Evolutionary conservation across 768 basidiomycete species (phyloP).

Genomic region (Boletus vinaceobasis): DNA sequence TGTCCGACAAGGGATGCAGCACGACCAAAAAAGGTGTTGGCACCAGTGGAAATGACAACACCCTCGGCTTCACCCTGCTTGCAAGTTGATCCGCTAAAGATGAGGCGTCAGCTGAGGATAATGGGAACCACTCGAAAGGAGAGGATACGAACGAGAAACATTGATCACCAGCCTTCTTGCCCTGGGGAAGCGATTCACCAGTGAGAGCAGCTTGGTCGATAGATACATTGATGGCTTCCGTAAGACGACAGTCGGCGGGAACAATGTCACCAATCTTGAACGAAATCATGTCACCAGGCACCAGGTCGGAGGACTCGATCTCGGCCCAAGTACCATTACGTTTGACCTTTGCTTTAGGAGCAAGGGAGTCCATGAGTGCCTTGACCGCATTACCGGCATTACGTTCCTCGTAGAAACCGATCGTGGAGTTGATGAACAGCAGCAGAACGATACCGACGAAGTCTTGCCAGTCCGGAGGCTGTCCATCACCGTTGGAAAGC

Average conservation of each 20-base stretch:
- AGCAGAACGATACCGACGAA: conserved; percentile 95
- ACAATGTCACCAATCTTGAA: conserved; percentile 99
- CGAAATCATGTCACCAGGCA: conserved; percentile 92
- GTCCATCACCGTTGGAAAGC: conserved; percentile 85
- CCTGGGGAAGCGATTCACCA: conserved; percentile 91
- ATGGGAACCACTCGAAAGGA: neutral
- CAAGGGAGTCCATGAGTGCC: conserved; percentile 98
- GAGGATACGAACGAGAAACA: conserved; percentile 87
- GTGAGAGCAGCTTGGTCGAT: conserved; percentile 99
- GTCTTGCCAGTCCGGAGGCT: conserved; percentile 94
- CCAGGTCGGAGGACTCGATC: conserved; percentile 85
- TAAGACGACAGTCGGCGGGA: conserved; percentile 95
- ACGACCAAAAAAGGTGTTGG: conserved; percentile 99
- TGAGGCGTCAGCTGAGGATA: neutral
- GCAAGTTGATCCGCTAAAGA: conserved; percentile 84
- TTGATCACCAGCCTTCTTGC: conserved; percentile 92
- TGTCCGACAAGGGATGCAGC: conserved; percentile 96
- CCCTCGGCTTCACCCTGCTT: conserved; percentile 99
- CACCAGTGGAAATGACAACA: conserved; percentile 96
- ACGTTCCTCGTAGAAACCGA: conserved; percentile 97
- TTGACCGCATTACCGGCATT: conserved; percentile 99
- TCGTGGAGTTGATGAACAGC: conserved; percentile 89
- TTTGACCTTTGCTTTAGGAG: conserved; percentile 94
- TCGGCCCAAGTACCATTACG: conserved; percentile 83
- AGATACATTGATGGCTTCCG: conserved; percentile 94